phyloP scores from a whole-genome alignment of 2,329 filamentous ascomycete genomes.

The Talaromyces albobiverticillius region DNA sequence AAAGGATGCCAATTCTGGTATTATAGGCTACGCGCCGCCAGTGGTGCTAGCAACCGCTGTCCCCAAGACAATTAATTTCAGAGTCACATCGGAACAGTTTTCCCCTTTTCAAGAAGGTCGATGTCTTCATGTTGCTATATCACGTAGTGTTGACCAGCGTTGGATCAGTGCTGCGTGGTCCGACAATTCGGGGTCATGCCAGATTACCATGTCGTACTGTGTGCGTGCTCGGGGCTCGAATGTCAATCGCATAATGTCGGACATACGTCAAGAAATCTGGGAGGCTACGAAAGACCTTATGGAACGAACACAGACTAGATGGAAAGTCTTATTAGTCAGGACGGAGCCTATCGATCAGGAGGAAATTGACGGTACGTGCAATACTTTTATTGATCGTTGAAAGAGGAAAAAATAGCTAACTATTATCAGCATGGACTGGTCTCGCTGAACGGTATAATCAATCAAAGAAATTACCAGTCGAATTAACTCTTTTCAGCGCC shows the following conservation, averaged over 20 bases:
- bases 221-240: slow-evolving; percentile 39
- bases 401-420: neutral
- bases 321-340: slow-evolving; percentile 56
- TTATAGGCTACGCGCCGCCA: slow-evolving; percentile 51
- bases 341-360: slow-evolving; percentile 51
- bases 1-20: slow-evolving; percentile 29
- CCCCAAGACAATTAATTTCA: slow-evolving; percentile 56
- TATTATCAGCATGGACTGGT: slow-evolving; percentile 34
- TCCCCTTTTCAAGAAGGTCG: slow-evolving; percentile 58
- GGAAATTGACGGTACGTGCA: slow-evolving; percentile 51
- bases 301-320: slow-evolving; percentile 49
- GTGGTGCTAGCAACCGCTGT: slow-evolving; percentile 53
- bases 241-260: slow-evolving; percentile 38
- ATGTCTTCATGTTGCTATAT: slow-evolving; percentile 59
- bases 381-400: neutral
- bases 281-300: slow-evolving; percentile 55
- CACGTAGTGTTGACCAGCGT: slow-evolving; percentile 52
- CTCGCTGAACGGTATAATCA: slow-evolving; percentile 40
- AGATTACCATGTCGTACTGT: slow-evolving; percentile 55
- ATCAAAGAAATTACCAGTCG: slow-evolving; percentile 29
- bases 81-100: slow-evolving; percentile 49
- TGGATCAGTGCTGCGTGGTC: slow-evolving; percentile 62
- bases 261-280: slow-evolving; percentile 58
- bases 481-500: slow-evolving; percentile 35
- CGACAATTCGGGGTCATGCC: slow-evolving; percentile 54